Conservation (phyloP, 306 rosid species). For the Gillenia trifoliata region DNA sequence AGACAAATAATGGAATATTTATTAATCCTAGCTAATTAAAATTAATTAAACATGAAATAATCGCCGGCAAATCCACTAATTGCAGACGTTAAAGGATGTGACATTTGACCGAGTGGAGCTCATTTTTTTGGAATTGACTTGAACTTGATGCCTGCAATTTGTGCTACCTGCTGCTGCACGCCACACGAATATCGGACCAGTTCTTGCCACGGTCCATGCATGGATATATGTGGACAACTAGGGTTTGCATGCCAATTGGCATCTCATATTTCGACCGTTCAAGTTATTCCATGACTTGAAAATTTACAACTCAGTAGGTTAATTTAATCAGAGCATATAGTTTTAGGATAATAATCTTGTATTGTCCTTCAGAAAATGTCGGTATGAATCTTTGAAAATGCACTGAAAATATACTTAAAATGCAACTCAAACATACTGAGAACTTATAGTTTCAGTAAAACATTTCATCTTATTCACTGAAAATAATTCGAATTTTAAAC, state of each 20-base stretch:
- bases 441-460: not conserved
- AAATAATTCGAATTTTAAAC: no score
- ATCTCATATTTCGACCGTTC: not conserved
- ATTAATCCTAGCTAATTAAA: not conserved
- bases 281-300: not conserved
- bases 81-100: slow-evolving; percentile 1
- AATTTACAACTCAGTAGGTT: not conserved
- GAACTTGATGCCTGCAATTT: not conserved
- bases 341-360: not conserved
- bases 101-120: slow-evolving; percentile 1
- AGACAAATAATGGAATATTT: not conserved
- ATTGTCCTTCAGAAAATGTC: not conserved
- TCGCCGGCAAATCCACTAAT: slow-evolving; percentile 12
- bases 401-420: no score
- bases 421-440: no score
- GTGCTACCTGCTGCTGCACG: not conserved
- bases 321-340: not conserved
- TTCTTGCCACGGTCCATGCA: not conserved
- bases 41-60: not conserved
- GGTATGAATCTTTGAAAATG: not conserved
- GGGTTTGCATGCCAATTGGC: slow-evolving; percentile 1
- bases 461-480: no score
- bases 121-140: not conserved
- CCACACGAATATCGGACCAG: not conserved
- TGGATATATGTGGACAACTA: not conserved